Percentiles rank a stretch among this genome's conserved stretches.
Evolutionary conservation across 1,284 basidiomycete genomes (phyloP).

Genomic region (Fomitopsis pinicola): DNA sequence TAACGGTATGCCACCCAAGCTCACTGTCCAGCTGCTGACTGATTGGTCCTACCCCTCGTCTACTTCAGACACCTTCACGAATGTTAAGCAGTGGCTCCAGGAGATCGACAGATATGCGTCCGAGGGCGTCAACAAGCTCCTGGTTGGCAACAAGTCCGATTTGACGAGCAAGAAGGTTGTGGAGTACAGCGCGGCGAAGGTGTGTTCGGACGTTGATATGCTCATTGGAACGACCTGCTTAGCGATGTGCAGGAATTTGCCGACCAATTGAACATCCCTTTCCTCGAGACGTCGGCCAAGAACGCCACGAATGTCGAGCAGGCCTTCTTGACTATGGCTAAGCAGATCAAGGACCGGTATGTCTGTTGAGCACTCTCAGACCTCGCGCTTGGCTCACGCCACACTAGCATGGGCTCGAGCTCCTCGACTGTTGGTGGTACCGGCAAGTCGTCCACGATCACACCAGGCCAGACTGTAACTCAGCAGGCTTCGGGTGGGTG

Average conservation of each 20-base stretch:
- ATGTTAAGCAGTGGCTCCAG: slow-evolving; percentile 99
- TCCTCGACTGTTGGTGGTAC: slow-evolving; percentile 66
- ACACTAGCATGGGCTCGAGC: slow-evolving; percentile 72
- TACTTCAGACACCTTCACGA: slow-evolving; percentile 84
- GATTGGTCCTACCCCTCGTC: neutral
- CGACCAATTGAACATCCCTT: slow-evolving; percentile 91
- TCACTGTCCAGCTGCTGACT: neutral
- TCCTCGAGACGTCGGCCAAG: slow-evolving; percentile 99
- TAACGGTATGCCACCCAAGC: slow-evolving; percentile 57
- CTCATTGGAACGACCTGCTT: neutral
- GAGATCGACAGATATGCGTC: slow-evolving; percentile 99
- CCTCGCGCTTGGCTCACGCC: slow-evolving; percentile 4
- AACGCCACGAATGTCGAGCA: slow-evolving; percentile 98
- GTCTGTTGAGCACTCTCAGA: slow-evolving; percentile 15
- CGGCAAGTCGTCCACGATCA: slow-evolving; percentile 66
- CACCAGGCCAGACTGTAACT: slow-evolving; percentile 74
- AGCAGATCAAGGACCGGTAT: slow-evolving; percentile 96
- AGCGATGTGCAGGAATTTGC: slow-evolving; percentile 75
- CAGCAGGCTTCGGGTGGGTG: slow-evolving; percentile 72
- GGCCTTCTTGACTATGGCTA: slow-evolving; percentile 99
- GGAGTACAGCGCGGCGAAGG: slow-evolving; percentile 96
- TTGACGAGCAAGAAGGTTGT: slow-evolving; percentile 98
- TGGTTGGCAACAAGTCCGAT: slow-evolving; percentile 99
- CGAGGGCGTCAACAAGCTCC: slow-evolving; percentile 97
- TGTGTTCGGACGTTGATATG: slow-evolving; percentile 20